phyloP scores from a whole-genome alignment of 495 filamentous ascomycete genomes.

The Pyrenula aspistea region DNA sequence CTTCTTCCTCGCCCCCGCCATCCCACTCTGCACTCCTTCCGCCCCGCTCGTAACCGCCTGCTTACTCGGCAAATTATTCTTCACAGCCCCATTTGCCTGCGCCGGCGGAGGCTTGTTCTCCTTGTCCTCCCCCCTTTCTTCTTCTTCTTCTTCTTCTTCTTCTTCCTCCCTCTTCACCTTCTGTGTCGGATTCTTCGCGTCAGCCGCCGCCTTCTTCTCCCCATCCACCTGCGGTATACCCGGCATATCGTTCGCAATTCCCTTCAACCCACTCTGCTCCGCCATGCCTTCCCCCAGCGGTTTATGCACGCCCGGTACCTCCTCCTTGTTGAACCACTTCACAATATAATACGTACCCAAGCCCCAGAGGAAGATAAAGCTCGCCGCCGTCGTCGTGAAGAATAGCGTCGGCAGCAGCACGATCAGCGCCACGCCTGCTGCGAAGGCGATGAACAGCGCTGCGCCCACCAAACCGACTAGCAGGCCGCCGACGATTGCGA shows the following conservation, averaged over 20 bases:
- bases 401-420: slow-evolving; percentile 52
- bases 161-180: not conserved
- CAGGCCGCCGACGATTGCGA: slow-evolving; percentile 41
- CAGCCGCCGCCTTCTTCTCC: not conserved
- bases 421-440: slow-evolving; percentile 48
- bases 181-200: not conserved
- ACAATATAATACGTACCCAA: slow-evolving; percentile 41
- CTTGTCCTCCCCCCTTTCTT: not conserved
- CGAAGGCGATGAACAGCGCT: slow-evolving; percentile 46
- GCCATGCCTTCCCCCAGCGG: not conserved
- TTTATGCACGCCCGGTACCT: slow-evolving; percentile 1
- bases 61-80: not conserved
- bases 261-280: not conserved
- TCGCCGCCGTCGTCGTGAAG: slow-evolving; percentile 39
- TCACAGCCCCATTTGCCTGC: not conserved
- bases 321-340: slow-evolving; percentile 25
- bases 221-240: no score
- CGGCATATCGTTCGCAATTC: not conserved
- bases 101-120: not conserved
- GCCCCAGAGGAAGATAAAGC: slow-evolving; percentile 52
- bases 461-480: slow-evolving; percentile 31
- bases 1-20: not conserved
- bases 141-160: not conserved
- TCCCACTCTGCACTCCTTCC: not conserved
- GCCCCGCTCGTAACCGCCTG: not conserved